Percentiles rank a stretch among this genome's conserved stretches.
Conservation (phyloP, 108 stramenopile genomes). For the Nannochloropsis salina region DNA sequence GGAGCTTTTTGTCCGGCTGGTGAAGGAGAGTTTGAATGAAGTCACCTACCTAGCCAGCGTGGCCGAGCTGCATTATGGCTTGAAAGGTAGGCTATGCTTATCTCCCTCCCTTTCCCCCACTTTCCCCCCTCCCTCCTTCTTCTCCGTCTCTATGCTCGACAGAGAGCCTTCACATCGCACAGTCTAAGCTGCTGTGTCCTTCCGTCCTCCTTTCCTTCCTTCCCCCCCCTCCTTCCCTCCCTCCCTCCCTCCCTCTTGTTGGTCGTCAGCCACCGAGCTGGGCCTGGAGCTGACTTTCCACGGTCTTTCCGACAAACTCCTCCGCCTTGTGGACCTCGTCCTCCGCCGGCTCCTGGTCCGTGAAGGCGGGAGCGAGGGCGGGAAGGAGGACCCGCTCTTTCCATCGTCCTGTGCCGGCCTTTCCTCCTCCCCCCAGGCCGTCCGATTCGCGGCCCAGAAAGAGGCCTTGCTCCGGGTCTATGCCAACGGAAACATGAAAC, state of each 20-base stretch:
- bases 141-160: background rate
- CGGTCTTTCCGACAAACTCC: constrained; percentile 37
- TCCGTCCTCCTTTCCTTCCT: background rate
- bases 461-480: constrained; percentile 38
- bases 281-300: constrained; percentile 26
- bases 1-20: constrained; percentile 52
- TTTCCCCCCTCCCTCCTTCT: background rate
- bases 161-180: background rate
- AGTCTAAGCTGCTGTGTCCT: background rate
- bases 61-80: constrained; percentile 59
- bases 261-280: background rate
- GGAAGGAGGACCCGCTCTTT: background rate
- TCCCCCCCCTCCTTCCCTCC: background rate
- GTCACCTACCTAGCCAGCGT: constrained; percentile 64
- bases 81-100: constrained; percentile 27
- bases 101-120: background rate
- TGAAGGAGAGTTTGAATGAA: constrained; percentile 61
- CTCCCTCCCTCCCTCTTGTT: background rate
- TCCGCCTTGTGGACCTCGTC: constrained; percentile 25
- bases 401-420: background rate
- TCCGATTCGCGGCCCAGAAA: constrained; percentile 27
- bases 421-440: background rate
- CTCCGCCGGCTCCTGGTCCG: constrained; percentile 25
- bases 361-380: background rate
- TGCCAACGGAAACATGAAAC: constrained; percentile 38